Base-by-base conservation (phyloP, 768 basidiomycete genomes). In the Mycena floridula region DNA sequence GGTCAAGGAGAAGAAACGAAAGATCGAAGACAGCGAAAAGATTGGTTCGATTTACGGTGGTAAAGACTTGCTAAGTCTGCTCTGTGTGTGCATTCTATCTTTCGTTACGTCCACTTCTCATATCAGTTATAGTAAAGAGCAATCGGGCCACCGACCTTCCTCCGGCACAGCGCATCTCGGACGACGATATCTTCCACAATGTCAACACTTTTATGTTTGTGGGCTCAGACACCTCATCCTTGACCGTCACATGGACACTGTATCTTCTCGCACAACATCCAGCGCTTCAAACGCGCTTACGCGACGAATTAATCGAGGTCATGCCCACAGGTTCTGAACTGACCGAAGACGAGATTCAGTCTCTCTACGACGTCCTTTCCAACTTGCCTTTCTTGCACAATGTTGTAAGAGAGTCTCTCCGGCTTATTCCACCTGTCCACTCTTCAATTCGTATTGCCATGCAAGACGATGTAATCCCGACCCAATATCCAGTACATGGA, bases 161-260 rank as follows among this genome's bases (percentile, higher is more conserved):
- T 25, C 67, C 68, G 0, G 81, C 85, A 40, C 79, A 85, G 50
- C 77, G 82, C 26, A 81, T 95, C 51, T 85, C 90, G 0, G 93
- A 96, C 56, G 81, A 85, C 24, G 93, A 95, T 54, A 82, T 94
- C 41, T 70, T 92, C 9, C 70, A 89, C 55, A 91, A 82, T 47
- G 82, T 94, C 61, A 89, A 87, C 53, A 92, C 90, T 0, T 87
- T 94, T 60, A 80, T 92, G 73, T 90, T 92, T 58, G 89, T 86
- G 18, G 92, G 92, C 4, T 89, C 91, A 11, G 90, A 94, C 55
- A 89, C 90, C 1, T 85, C 85, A 9, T 86, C 87, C 2, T 77
- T 93, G 23, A 76, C 83, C 4, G 64, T 95, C 36, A 88, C 88
- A 0, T 96, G 93, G 92, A 81, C 82, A 2, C 61, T 95, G n/a